A percentile compares a stretch with the other conserved stretches of the same genome.
These are phyloP conservation scores for Cladosporium sp. DNA, from an alignment of 2,329 filamentous ascomycete genomes.

Conservation along the genomic window DNA sequence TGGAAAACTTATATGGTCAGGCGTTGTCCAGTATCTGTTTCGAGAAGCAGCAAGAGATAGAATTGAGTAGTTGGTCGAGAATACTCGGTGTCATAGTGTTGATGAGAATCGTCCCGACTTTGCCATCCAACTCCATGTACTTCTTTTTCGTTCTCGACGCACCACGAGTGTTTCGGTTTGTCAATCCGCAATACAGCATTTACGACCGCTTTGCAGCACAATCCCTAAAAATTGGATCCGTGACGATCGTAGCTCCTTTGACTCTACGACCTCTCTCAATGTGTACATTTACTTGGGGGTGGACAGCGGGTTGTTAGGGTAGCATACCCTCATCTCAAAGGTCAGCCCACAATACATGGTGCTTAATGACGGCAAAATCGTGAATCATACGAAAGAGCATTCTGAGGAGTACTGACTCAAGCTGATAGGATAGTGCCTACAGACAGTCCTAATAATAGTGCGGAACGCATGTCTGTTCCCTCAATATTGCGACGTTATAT, in stretches of 20 bases:
- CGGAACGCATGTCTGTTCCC: not conserved
- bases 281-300: not conserved
- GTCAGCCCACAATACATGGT: not conserved
- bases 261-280: not conserved
- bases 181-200: not conserved
- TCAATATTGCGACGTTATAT: not conserved
- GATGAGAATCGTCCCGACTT: not conserved
- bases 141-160: not conserved
- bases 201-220: too few relatives aligned
- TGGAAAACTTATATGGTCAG: not conserved
- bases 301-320: not conserved
- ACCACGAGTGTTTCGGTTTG: not conserved
- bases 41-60: not conserved
- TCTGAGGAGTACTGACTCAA: not conserved
- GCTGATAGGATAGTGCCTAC: not conserved
- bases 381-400: not conserved
- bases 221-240: too few relatives aligned
- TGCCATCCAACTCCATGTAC: not conserved
- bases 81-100: not conserved
- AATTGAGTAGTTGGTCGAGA: not conserved
- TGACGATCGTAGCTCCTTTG: too few relatives aligned
- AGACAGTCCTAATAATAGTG: not conserved
- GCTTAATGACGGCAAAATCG: not conserved
- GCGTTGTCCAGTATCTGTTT: not conserved
- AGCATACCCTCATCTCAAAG: not conserved